Evolutionary conservation across 345 rosid genomes (phyloP), one percentile per base, ranked within the genome.

Genomic region (Hibiscus mutabilis): DNA sequence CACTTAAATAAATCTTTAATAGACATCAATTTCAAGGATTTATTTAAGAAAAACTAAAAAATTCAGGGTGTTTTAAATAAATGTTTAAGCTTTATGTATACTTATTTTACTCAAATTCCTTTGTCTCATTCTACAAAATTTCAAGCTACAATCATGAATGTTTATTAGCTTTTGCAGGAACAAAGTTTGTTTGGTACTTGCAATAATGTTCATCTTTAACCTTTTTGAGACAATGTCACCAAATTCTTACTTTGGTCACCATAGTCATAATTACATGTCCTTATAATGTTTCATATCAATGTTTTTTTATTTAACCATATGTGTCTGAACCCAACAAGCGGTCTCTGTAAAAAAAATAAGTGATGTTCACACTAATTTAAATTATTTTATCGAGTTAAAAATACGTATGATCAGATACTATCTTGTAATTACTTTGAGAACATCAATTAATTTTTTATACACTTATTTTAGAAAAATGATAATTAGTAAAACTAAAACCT

Each of bases 201-300:
- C n/a, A n/a, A n/a, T n/a, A n/a, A n/a, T n/a, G n/a, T 1, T 7
- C 25, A 37, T 37, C 7, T 66, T 21, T 5, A 66, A 47, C 69
- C 56, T 12, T 66, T 46, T 46, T 15, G 21, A 31, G 37, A 46
- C 40, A 66, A 15, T 46, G 22, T 15, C 57, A 6, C 14, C 37
- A 25, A 66, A 46, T 7, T 47, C 70, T 46, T 24, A 31, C 57
- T 3, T 24, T 66, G 69, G 70, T 66, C 56, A 5, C 57, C 70
- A 47, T 66, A 1, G 15, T 66, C 37, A 47, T 47, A 4, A 47
- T 22, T 44, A 65, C 22, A 2, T 16, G 70, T 47, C 58, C 24
- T 47, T 46, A 3, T 22, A 22, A 22, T 44, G 69, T 66, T 65
- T 53, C 24, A 66, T 46, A 15, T 13, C 18, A 46, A 15, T 15